Conservation (phyloP, 2,329 filamentous ascomycete species). For the Ceratocystis colombiana region DNA sequence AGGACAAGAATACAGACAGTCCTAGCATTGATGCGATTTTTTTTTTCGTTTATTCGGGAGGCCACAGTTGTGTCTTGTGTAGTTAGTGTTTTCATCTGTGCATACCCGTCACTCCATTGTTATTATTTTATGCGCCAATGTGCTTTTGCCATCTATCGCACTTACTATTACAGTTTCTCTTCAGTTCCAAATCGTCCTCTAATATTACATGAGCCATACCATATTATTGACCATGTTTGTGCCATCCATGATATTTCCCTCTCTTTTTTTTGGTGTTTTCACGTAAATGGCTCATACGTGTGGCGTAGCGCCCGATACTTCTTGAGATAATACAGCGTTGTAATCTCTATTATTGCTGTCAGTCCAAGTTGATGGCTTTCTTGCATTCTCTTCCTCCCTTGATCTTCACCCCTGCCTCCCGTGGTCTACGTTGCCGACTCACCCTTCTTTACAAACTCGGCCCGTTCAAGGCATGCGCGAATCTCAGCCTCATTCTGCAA, state of each 20-base stretch:
- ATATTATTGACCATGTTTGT: not conserved
- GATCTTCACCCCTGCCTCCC: not conserved
- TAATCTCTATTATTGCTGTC: conserved; percentile 55
- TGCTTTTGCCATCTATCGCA: not conserved
- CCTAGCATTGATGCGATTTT: not conserved
- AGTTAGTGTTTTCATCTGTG: not conserved
- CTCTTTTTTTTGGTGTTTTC: conserved; percentile 17
- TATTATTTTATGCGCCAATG: not conserved
- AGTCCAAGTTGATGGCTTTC: not conserved
- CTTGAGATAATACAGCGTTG: conserved; percentile 90
- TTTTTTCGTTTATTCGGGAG: conserved; percentile 1
- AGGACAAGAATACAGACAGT: not conserved
- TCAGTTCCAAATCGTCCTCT: not conserved
- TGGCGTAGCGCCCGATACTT: conserved; percentile 76
- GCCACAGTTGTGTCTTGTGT: not conserved
- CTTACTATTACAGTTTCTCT: not conserved
- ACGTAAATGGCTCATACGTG: conserved; percentile 51
- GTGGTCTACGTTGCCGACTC: conserved; percentile 24
- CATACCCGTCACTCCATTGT: not conserved
- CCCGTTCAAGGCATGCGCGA: conserved; percentile 60
- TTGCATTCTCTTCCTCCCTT: no score
- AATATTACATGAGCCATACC: no score
- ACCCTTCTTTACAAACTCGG: conserved; percentile 89
- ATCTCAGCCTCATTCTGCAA: conserved; percentile 67
- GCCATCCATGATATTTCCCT: not conserved